Base-by-base conservation (phyloP, 2,329 filamentous ascomycete species). In the Coleophoma eucalyptorum region DNA sequence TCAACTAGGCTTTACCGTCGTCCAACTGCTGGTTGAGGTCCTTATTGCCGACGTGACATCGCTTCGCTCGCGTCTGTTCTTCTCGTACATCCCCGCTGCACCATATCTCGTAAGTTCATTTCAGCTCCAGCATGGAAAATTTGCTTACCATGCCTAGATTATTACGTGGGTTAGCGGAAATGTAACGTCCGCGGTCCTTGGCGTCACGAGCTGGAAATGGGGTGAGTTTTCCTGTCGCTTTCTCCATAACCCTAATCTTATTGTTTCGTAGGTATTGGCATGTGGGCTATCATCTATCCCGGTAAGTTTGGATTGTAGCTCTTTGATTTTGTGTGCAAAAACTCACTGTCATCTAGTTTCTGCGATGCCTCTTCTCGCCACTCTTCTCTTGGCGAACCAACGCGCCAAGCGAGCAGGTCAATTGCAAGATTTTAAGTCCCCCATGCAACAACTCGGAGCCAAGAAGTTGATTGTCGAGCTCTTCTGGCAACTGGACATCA, bases 101-200 rank as follows among this genome's bases (percentile, higher is more conserved):
- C 81, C 81, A 0, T 84, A 82, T 58, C 61, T 84, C 42, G 70
- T 72, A 55, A 59, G 66, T 7, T 6, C 2, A n/a, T 21, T 20
- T 20, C 12, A 2, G 5, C 6, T 8, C 33, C 2, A 15, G 26
- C 13, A 15, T 3, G 10, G 7, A 1, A 21, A 21, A n/a, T 15
- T 1, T 31, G 34, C 33, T 49, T 40, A 34, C 42, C 35, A 33
- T n/a, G 34, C 8, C 50, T 44, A 67, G 64, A 71, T 82, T 63
- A 86, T 85, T 59, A 81, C 81, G 0, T 86, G 82, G 82, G 73
- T 85, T 13, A 79, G 78, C 53, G 83, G 82, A 18, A 75, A 80
- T 54, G 67, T 86, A 46, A 75, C 78, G 0, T 61, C 65, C 0
- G 72, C 77, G 0, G 78, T 84, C 1, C 60, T 84, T 18, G 58